Percentiles rank a stretch among this genome's conserved stretches.
phyloP scores from a whole-genome alignment of 2,329 filamentous ascomycete genomes.

The Penicillium sp. region DNA sequence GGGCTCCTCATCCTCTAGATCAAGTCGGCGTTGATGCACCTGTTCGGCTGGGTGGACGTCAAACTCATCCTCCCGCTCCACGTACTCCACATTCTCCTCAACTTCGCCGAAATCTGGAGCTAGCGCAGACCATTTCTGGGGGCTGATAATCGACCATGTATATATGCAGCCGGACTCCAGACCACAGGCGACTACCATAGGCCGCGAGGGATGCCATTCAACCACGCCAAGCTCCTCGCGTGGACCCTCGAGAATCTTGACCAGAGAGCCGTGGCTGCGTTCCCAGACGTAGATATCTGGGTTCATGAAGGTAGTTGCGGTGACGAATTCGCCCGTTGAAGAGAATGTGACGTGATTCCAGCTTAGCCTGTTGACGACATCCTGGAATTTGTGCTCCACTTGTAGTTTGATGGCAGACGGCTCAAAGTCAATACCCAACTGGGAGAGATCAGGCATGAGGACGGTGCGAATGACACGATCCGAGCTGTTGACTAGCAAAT shows the following conservation, averaged over 20 bases:
- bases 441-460: slow-evolving; percentile 76
- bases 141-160: slow-evolving; percentile 93
- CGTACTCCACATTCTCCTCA: slow-evolving; percentile 97
- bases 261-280: slow-evolving; percentile 86
- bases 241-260: slow-evolving; percentile 95
- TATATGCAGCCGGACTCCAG: slow-evolving; percentile 92
- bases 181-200: slow-evolving; percentile 87
- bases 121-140: slow-evolving; percentile 95
- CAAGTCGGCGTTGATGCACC: slow-evolving; percentile 85
- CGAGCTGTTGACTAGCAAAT: slow-evolving; percentile 89
- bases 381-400: slow-evolving; percentile 97
- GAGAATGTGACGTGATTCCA: slow-evolving; percentile 99
- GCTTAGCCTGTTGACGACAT: slow-evolving; percentile 89
- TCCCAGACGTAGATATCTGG: slow-evolving; percentile 99
- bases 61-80: slow-evolving; percentile 95
- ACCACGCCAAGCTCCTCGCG: slow-evolving; percentile 96
- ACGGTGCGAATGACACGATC: slow-evolving; percentile 95
- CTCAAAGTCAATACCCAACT: slow-evolving; percentile 66
- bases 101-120: slow-evolving; percentile 97
- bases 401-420: slow-evolving; percentile 86
- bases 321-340: slow-evolving; percentile 91
- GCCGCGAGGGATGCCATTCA: slow-evolving; percentile 92
- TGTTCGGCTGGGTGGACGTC: slow-evolving; percentile 97
- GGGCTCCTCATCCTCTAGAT: slow-evolving; percentile 90
- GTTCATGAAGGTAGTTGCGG: slow-evolving; percentile 96